Base-by-base conservation (phyloP, 768 basidiomycete genomes). In the Leccinum longicurvipes region DNA sequence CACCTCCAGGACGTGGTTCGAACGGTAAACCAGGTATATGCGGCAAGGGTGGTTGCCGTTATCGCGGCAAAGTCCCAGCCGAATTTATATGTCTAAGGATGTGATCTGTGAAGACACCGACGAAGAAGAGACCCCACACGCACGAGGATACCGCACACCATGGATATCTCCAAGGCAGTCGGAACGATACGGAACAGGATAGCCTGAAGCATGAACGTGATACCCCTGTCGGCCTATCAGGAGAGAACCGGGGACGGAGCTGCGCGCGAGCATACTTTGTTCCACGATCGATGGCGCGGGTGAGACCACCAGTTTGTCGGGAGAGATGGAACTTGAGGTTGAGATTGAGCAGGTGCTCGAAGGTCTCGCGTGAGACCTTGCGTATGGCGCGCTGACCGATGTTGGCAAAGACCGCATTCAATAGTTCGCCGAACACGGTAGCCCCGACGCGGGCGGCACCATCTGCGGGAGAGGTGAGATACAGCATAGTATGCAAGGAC, bases 11-110 rank as follows among this genome's bases (percentile, higher is more conserved):
- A 85, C 1, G 97, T 99, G 1, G 97, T 98, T 47, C 85, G 83
- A 31, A 99, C 86, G 1, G 97, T 99, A 68, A 96, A 99, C 94
- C 94, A 98, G 0, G 93, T 91, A 68, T 99, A 99, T 4, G 89
- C 83, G 3, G 80, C 89, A 79, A 99, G 84, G 0, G 96, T 91
- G 1, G 82, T 71, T 1, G 84, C 79, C 0, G 95, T 98, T 45
- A 98, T 85, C 2, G 89, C 92, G 4, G 97, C 96, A 72, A 95
- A 99, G 68, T 97, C 88, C 88, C 89, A 93, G 9, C 97, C 97
- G 65, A 97, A 99, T 68, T 98, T 96, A 66, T 91, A 98, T 2
- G 93, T 95, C 94, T 97, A 21, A 3, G 15, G 28, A 50, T 29
- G 51, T 9, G 27, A 49, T 58, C 41, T 54, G 29, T 19, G 50